Base-by-base conservation (phyloP, 306 rosid genomes). In the Vigna hirtella region DNA sequence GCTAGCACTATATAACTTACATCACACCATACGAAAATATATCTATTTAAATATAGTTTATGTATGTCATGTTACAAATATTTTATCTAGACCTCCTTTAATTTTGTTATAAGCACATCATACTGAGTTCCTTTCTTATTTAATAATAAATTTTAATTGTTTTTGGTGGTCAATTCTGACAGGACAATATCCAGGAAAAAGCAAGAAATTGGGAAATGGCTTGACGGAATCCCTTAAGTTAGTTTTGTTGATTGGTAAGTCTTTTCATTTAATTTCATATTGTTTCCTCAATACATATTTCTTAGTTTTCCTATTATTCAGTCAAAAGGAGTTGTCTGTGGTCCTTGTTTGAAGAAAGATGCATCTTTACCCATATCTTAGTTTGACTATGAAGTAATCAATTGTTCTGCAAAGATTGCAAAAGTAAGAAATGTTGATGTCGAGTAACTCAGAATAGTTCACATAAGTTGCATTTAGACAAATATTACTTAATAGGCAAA, bases 201-300 rank as follows among this genome's bases (percentile, higher is more conserved):
- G 85, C 87, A 92, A 77, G 81, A 91, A 82, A 78, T 74, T 95
- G 68, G 91, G 88, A 57, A 83, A 66, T 48, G 62, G 85, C 88
- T 88, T 95, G 77, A 82, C 73, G 7, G 95, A 90, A 82, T 96
- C 98, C 79, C 92, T 95, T 30, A 95, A 95, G 84, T 83, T 92
- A 83, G 97, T 95, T 86, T 77, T 95, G 80, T 87, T 92, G 79
- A 92, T 95, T 70, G 98, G 98, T 95, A 77, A 38, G 93, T 58
- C 64, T 26, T 74, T 36, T 42, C 48, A 36, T 64, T 28, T 61
- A 52, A 51, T 72, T 81, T 22, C 70, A 57, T 66, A 28, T 45
- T 77, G 38, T 58, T 42, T 70, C 56, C 57, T 52, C 45, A 26
- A 79, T 57, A 42, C 66, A 22, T 48, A 71, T 74, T 62, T 36